Percentiles rank a stretch among this genome's conserved stretches.
These are phyloP conservation scores for Phoma sp. DNA, from an alignment of 2,329 filamentous ascomycete species.

Conservation along the genomic window DNA sequence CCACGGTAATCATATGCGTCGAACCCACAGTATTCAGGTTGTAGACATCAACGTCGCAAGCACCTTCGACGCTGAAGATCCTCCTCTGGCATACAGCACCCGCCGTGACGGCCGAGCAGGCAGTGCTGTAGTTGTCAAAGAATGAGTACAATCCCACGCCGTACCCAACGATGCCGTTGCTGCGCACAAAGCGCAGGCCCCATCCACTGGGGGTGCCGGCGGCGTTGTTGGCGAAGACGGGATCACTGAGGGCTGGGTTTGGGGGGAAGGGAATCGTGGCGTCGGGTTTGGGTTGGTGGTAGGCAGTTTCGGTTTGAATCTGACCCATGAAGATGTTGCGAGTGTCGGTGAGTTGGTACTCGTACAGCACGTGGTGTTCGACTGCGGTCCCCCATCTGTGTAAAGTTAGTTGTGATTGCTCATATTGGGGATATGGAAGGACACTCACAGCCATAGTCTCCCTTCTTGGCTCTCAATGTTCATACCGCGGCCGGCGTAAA, in stretches of 20 bases:
- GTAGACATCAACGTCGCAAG: constrained; percentile 51
- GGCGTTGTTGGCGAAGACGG: constrained; percentile 63
- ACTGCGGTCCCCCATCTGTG: constrained; percentile 68
- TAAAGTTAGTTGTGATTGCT: constrained; percentile 8
- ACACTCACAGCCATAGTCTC: constrained; percentile 58
- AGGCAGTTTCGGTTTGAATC: constrained; percentile 88
- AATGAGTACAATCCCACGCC: constrained; percentile 72
- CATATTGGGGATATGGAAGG: constrained; percentile 53
- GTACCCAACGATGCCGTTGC: constrained; percentile 63
- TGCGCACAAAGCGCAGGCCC: constrained; percentile 67
- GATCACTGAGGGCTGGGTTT: constrained; percentile 67
- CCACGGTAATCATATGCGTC: constrained; percentile 53
- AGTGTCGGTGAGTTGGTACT: constrained; percentile 83
- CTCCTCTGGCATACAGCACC: constrained; percentile 54
- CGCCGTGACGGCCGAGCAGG: constrained; percentile 27
- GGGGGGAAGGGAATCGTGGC: constrained; percentile 68
- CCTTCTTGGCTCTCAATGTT: constrained; percentile 65
- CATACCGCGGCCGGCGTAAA: constrained; percentile 86
- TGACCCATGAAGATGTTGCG: constrained; percentile 80
- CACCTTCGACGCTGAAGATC: constrained; percentile 57
- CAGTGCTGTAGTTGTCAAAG: constrained; percentile 66
- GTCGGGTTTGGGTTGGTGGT: constrained; percentile 82
- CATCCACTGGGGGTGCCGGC: constrained; percentile 58
- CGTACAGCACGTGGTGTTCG: constrained; percentile 68
- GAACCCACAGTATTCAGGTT: constrained; percentile 56